Percentiles rank a stretch among this genome's conserved stretches.
phyloP scores from a whole-genome alignment of 768 basidiomycete species.

The Mycena filopes region DNA sequence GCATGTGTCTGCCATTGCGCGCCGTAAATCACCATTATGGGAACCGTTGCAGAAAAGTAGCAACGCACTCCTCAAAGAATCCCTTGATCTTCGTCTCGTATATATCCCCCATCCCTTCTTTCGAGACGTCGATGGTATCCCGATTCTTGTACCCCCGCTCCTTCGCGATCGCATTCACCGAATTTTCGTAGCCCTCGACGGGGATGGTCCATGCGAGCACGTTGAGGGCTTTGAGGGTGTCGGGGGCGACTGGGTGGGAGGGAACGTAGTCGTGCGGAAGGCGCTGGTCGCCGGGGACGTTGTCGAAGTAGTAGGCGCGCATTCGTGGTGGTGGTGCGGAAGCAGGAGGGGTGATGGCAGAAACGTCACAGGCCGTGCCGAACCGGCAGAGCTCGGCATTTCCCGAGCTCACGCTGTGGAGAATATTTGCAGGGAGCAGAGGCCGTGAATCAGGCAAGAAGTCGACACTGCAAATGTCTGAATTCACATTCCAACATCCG shows the following conservation, averaged over 20 bases:
- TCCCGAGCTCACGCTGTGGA: too few species aligned
- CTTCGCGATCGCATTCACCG: constrained; percentile 71
- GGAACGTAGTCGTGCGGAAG: constrained; percentile 78
- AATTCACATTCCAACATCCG: too few species aligned
- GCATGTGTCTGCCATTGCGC: constrained; percentile 77
- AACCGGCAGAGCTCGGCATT: too few species aligned
- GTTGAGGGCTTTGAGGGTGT: constrained; percentile 64
- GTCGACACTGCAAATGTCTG: too few species aligned
- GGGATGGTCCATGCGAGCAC: constrained; percentile 78
- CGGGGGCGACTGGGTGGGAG: constrained; percentile 61
- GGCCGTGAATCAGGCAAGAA: too few species aligned
- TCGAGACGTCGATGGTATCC: constrained; percentile 82
- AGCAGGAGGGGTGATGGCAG: too few species aligned
- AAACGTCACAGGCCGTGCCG: too few species aligned
- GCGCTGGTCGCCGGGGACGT: constrained; percentile 83
- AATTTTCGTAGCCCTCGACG: constrained; percentile 63
- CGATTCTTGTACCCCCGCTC: constrained; percentile 85
- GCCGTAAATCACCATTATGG: not conserved
- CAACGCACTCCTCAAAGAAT: constrained; percentile 81
- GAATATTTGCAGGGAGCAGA: too few species aligned
- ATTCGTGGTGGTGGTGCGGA: constrained; percentile 50
- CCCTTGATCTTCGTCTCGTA: constrained; percentile 86
- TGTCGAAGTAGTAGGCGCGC: constrained; percentile 82
- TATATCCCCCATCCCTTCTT: constrained; percentile 78
- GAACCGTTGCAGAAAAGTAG: constrained; percentile 33